Percentiles rank a stretch among this genome's conserved stretches.
These are phyloP conservation scores for Xylaria castorea DNA, from an alignment of 495 filamentous ascomycete genomes.

Conservation along the genomic window DNA sequence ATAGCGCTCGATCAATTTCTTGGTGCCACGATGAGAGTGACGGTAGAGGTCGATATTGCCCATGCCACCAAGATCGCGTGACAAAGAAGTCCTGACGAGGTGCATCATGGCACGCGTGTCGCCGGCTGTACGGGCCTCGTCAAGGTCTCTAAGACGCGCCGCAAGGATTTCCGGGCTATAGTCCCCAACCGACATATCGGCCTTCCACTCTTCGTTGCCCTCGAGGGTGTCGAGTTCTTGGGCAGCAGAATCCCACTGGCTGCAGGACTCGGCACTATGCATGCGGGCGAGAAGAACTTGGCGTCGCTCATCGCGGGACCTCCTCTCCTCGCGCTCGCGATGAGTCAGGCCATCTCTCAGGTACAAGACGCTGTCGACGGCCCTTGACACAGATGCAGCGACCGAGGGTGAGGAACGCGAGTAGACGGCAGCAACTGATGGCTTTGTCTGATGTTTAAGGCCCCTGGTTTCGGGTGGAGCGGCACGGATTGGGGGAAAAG, in stretches of 20 bases:
- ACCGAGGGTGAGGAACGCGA: constrained; percentile 10
- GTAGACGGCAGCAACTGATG: background rate
- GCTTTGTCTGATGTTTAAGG: background rate
- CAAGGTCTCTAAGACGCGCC: constrained; percentile 71
- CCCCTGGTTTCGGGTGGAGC: constrained; percentile 6
- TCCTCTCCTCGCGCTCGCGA: constrained; percentile 58
- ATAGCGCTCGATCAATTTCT: constrained; percentile 83
- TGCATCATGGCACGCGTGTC: constrained; percentile 78
- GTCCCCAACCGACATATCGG: constrained; percentile 55
- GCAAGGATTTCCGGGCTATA: constrained; percentile 74
- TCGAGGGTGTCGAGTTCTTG: constrained; percentile 81
- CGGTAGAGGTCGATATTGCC: constrained; percentile 81
- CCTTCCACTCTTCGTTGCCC: constrained; percentile 84
- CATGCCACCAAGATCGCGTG: constrained; percentile 85
- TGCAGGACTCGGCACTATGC: constrained; percentile 65
- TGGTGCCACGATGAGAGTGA: constrained; percentile 86
- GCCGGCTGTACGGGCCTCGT: constrained; percentile 74
- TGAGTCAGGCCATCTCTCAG: constrained; percentile 60
- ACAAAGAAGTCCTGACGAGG: constrained; percentile 79
- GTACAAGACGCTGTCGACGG: constrained; percentile 36
- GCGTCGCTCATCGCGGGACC: constrained; percentile 62
- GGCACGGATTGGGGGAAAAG: constrained; percentile 28
- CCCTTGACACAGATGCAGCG: constrained; percentile 26
- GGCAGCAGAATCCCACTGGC: constrained; percentile 72
- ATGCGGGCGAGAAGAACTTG: constrained; percentile 68